Evolutionary conservation across 768 basidiomycete genomes (phyloP), one percentile per base, ranked within the genome.

Genomic region (Amanita pseudoporphyria): DNA sequence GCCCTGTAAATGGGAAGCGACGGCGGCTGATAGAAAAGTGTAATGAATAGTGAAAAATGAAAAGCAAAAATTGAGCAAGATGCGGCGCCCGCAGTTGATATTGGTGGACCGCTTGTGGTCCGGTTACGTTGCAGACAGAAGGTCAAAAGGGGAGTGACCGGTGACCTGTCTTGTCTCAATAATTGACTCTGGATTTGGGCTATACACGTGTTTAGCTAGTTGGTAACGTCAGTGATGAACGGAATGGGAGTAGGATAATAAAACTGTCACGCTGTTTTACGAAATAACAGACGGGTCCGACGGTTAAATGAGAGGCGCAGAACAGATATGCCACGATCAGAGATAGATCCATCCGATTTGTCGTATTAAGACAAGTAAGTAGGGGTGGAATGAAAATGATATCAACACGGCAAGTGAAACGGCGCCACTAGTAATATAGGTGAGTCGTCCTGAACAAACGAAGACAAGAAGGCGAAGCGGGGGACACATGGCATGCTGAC

Each of bases 401-500:
- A 48, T 38, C 47, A 48, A 13, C 35, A 48, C 45, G 45, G 45
- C 32, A 48, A 48, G 47, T 48, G 47, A 48, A 48, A 48, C 47
- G 52, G 47, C 41, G 47, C 52, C 38, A 45, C 52, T 33, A 19
- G 30, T 32, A 38, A 53, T 26, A 45, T 45, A n/a, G 46, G 47
- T 24, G n/a, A 28, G 47, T 31, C n/a, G 51, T 45, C 51, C 51
- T 52, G 51, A 38, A 49, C 21, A 42, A 18, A 49, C 19, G 48
- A 38, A 41, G 19, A 37, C 19, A 32, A 48, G 47, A 42, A 48
- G 37, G 19, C n/a, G 37, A 48, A 32, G 31, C 13, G 38, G 36
- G 26, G 26, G 47, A 53, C 52, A 49, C 52, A 53, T 53, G 52
- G 52, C 28, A 32, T 18, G 35, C 14, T 52, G 43, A 46, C 38